Conservation (phyloP, 1,284 basidiomycete species). For the Ustilago nuda region DNA sequence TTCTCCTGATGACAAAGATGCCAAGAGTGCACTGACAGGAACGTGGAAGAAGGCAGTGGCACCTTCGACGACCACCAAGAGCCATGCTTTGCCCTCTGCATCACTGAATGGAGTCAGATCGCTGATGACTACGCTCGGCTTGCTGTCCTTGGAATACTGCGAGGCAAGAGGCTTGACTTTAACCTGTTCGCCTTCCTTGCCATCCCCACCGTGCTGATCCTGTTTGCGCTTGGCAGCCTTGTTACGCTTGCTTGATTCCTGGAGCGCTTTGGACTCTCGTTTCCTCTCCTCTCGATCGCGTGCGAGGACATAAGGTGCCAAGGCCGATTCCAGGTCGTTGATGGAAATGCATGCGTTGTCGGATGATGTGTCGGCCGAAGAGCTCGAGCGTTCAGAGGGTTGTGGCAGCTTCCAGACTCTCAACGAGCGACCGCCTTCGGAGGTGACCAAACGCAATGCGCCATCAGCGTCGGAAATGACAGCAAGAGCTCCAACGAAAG, state of each 20-base stretch:
- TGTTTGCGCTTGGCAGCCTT: conserved; percentile 41
- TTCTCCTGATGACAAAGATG: conserved; percentile 11
- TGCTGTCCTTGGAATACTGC: conserved; percentile 39
- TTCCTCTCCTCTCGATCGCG: conserved; percentile 52
- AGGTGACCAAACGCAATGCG: conserved; percentile 42
- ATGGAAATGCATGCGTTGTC: conserved; percentile 38
- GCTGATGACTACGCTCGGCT: conserved; percentile 52
- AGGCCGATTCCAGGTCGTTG: conserved; percentile 34
- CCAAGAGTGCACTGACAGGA: conserved; percentile 32
- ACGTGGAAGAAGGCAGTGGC: conserved; percentile 58
- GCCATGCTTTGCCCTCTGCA: conserved; percentile 26
- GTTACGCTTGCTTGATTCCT: conserved; percentile 43
- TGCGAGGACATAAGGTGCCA: conserved; percentile 38
- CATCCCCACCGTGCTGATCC: conserved; percentile 9
- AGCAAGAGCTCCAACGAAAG: conserved; percentile 57
- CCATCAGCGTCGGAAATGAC: conserved; percentile 36
- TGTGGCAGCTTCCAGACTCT: conserved; percentile 54
- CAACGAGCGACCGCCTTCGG: conserved; percentile 57
- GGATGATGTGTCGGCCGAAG: conserved; percentile 16
- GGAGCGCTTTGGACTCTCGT: conserved; percentile 33
- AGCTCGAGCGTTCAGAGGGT: conserved; percentile 1
- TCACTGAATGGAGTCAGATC: conserved; percentile 41
- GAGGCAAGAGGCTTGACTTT: conserved; percentile 25
- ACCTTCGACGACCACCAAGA: conserved; percentile 58
- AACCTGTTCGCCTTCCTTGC: conserved; percentile 6